Conservation (phyloP, 176 grass and related monocot genomes). For the Carex myosuroides region DNA sequence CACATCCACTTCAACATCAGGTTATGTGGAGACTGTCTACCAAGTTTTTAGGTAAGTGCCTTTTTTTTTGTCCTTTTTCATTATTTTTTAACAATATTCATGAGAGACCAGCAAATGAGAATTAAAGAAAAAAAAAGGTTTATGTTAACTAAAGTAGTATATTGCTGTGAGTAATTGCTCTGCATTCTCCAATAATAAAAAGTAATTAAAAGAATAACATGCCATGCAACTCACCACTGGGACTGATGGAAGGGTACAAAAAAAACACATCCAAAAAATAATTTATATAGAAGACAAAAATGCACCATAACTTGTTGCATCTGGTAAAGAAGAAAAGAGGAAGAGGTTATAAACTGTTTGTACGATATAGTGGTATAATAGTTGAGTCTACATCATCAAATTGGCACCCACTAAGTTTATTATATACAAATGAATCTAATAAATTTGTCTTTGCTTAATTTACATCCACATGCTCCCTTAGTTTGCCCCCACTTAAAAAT, state of each 20-base stretch:
- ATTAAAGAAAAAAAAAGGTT: neutral
- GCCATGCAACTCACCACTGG: neutral
- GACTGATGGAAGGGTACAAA: neutral
- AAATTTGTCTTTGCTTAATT: neutral
- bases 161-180: neutral
- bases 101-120: neutral
- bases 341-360: neutral
- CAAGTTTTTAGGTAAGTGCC: conserved; percentile 69
- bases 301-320: neutral
- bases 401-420: conserved; percentile 4
- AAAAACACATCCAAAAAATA: neutral
- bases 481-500: conserved; percentile 5
- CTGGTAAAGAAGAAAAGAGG: neutral
- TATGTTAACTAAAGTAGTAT: neutral
- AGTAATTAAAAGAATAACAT: neutral
- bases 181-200: neutral
- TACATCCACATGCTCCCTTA: conserved; percentile 5
- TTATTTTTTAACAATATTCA: neutral
- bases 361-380: neutral
- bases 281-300: neutral
- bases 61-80: neutral
- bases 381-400: conserved; percentile 25
- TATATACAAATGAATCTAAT: conserved; percentile 1
- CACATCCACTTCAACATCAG: conserved; percentile 44
- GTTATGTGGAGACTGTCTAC: conserved; percentile 78